These are phyloP conservation scores for Kalmusia sp. DNA, from an alignment of 2,329 filamentous ascomycete species.

Conservation along the genomic window DNA sequence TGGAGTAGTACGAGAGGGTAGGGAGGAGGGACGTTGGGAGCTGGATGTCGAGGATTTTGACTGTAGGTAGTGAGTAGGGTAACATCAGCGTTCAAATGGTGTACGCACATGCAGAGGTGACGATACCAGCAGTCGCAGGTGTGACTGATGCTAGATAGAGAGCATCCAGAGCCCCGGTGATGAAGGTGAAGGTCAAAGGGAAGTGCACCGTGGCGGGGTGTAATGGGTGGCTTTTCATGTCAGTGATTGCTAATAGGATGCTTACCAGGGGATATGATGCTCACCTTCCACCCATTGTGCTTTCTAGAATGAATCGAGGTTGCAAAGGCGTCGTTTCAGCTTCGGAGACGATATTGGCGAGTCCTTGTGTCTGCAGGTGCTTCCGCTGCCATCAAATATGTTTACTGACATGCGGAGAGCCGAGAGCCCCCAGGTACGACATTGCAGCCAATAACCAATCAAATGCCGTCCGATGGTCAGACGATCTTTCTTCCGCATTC, in stretches of 20 bases:
- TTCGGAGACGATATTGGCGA: background rate
- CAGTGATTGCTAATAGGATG: background rate
- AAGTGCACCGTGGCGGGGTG: slow-evolving; percentile 58
- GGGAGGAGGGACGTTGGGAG: slow-evolving; percentile 43
- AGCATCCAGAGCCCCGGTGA: slow-evolving; percentile 52
- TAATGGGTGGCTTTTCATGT: slow-evolving; percentile 46
- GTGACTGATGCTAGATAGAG: slow-evolving; percentile 43
- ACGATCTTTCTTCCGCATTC: background rate
- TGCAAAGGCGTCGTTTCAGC: background rate
- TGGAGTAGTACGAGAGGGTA: slow-evolving; percentile 53
- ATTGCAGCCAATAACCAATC: background rate
- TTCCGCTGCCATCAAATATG: slow-evolving; percentile 4
- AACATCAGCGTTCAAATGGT: slow-evolving; percentile 34
- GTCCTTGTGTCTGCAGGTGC: background rate
- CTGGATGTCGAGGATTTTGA: slow-evolving; percentile 37
- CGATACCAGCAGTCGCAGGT: slow-evolving; percentile 40
- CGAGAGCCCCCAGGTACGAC: slow-evolving; percentile 2
- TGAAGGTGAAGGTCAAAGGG: slow-evolving; percentile 54
- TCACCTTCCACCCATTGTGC: slow-evolving; percentile 5
- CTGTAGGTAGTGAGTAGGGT: slow-evolving; percentile 40
- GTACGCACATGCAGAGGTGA: slow-evolving; percentile 34
- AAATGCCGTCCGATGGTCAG: background rate
- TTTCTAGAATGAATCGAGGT: background rate
- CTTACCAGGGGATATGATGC: background rate
- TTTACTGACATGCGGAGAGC: slow-evolving; percentile 14